Percentiles rank a stretch among this genome's conserved stretches.
Evolutionary conservation across 2,329 filamentous ascomycete genomes (phyloP).

Genomic region (Aureobasidium uvarum): DNA sequence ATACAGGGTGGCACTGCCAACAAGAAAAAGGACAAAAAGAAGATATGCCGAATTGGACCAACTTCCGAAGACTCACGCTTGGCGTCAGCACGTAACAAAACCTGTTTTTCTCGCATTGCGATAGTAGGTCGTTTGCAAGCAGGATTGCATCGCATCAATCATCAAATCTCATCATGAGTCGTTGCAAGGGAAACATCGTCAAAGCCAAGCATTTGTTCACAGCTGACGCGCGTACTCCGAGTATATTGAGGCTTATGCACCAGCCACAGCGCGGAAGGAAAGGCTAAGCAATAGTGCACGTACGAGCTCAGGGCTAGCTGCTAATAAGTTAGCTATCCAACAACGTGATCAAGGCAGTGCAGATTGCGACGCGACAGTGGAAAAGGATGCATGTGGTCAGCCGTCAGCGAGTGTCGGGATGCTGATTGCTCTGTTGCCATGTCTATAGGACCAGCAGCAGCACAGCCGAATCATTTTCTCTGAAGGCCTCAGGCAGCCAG

Average conservation of each 20-base stretch:
- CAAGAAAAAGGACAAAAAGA: neutral
- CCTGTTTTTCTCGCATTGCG: neutral
- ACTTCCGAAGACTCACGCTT: neutral
- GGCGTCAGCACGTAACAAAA: no score
- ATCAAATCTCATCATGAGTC: neutral
- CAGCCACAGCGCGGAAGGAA: neutral
- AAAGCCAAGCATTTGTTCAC: slow-evolving; percentile 7
- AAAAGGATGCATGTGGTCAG: neutral
- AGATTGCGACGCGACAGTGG: slow-evolving; percentile 1
- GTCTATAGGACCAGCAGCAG: neutral
- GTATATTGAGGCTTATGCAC: neutral
- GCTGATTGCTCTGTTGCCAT: neutral
- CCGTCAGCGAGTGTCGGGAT: neutral
- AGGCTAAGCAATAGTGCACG: neutral
- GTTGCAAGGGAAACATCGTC: neutral
- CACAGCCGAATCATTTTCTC: neutral
- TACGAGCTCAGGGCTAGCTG: slow-evolving; percentile 6
- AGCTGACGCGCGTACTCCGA: slow-evolving; percentile 13
- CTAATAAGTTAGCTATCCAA: neutral
- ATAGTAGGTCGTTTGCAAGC: neutral
- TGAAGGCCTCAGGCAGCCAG: neutral
- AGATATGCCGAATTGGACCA: no score
- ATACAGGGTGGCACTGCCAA: neutral
- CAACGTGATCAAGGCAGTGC: neutral
- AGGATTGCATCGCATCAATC: neutral